These are phyloP conservation scores for Aspergillus conjunctus DNA, from an alignment of 495 filamentous ascomycete genomes.

Conservation along the genomic window DNA sequence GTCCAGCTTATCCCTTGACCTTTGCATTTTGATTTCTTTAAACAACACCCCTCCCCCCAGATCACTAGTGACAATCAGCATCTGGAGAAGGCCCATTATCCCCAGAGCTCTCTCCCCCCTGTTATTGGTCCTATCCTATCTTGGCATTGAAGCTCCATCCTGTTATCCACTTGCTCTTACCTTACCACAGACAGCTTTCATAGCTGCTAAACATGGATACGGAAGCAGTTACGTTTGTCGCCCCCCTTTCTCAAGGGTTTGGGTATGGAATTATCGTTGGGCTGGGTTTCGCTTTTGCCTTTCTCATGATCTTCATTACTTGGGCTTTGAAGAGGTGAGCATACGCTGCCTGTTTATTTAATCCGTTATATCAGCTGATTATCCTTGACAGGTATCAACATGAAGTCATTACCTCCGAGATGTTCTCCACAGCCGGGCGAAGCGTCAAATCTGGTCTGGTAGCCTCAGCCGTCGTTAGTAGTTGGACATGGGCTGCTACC, in stretches of 20 bases:
- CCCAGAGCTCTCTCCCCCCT: neutral
- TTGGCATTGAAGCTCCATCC: neutral
- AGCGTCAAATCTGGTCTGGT: constrained; percentile 95
- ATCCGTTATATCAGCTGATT: neutral
- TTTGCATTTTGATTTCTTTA: neutral
- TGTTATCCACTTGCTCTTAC: neutral
- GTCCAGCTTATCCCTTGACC: neutral
- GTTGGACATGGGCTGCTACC: constrained; percentile 81
- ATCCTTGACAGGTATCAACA: constrained; percentile 69
- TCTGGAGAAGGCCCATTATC: neutral
- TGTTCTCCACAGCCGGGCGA: constrained; percentile 93
- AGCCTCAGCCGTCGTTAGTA: constrained; percentile 92
- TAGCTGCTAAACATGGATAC: constrained; percentile 15
- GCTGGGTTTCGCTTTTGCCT: constrained; percentile 72
- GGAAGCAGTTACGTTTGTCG: constrained; percentile 34
- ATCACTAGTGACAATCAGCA: neutral
- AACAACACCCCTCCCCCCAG: neutral
- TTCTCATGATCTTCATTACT: constrained; percentile 80
- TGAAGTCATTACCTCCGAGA: constrained; percentile 94
- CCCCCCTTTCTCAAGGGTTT: constrained; percentile 68
- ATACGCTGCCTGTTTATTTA: too few species aligned
- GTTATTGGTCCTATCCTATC: neutral
- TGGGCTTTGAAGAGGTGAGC: constrained; percentile 69
- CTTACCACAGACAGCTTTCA: neutral
- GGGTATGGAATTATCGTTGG: constrained; percentile 86